phyloP scores from a whole-genome alignment of 2,329 filamentous ascomycete genomes.

The Fusarium subglutinans region DNA sequence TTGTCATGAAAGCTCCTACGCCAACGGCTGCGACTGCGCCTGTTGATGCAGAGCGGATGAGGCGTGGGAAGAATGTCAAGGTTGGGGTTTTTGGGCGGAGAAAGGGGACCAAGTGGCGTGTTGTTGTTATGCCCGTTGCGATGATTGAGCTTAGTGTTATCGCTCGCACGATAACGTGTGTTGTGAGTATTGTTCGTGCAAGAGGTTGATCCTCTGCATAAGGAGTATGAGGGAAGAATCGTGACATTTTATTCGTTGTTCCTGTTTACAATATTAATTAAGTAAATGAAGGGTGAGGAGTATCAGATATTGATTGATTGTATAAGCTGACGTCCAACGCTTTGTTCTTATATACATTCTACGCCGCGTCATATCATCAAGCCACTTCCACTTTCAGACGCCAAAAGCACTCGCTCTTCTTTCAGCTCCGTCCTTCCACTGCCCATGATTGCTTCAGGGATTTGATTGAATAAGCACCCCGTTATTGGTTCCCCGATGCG shows the following conservation, averaged over 20 bases:
- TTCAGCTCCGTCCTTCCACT: conserved; percentile 1
- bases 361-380: conserved; percentile 30
- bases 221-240: conserved; percentile 62
- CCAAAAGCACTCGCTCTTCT: conserved; percentile 11
- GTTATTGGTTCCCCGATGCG: conserved; percentile 26
- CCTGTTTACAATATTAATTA: not conserved
- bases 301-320: not conserved
- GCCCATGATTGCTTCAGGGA: conserved; percentile 8
- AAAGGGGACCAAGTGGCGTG: conserved; percentile 44
- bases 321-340: not conserved
- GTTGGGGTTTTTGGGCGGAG: conserved; percentile 44
- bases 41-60: conserved; percentile 58
- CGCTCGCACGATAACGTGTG: conserved; percentile 67
- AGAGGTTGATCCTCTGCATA: conserved; percentile 72
- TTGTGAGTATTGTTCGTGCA: conserved; percentile 63
- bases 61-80: conserved; percentile 44
- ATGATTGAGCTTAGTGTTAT: conserved; percentile 63
- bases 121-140: conserved; percentile 52
- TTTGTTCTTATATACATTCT: conserved; percentile 6
- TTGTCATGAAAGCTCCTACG: conserved; percentile 55
- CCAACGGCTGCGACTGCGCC: conserved; percentile 57
- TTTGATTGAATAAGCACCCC: conserved; percentile 33
- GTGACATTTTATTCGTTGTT: conserved; percentile 54
- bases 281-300: not conserved
- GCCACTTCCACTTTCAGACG: conserved; percentile 12